Conservation (phyloP, 2,329 filamentous ascomycete genomes). For the Coniochaeta ligniaria region DNA sequence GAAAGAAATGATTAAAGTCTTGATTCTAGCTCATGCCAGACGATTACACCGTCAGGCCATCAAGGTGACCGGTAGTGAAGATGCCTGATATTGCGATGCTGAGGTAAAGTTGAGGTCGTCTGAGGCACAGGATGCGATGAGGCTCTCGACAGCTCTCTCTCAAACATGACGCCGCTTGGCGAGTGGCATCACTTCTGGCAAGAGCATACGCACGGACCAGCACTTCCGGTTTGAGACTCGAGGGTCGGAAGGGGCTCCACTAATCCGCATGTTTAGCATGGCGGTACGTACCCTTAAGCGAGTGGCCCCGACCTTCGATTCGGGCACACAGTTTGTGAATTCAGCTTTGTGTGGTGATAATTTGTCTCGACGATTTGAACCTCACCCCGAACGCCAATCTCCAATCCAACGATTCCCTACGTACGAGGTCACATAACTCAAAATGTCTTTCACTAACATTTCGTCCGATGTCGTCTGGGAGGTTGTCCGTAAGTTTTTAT, state of each 20-base stretch:
- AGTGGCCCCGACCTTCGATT: neutral
- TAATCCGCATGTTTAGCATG: neutral
- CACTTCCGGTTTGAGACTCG: neutral
- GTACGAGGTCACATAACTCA: slow-evolving; percentile 27
- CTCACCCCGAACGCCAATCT: neutral
- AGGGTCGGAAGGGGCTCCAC: neutral
- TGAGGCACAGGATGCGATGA: neutral
- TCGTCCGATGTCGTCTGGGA: slow-evolving; percentile 93
- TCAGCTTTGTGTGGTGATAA: slow-evolving; percentile 1
- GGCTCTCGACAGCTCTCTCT: neutral
- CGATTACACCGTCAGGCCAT: neutral
- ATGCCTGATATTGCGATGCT: neutral
- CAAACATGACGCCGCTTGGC: neutral
- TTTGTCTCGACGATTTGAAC: neutral
- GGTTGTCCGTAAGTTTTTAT: slow-evolving; percentile 71
- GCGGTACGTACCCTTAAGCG: neutral
- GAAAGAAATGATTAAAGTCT: slow-evolving; percentile 5
- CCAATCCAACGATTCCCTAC: slow-evolving; percentile 10
- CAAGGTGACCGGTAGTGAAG: neutral
- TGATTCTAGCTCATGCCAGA: slow-evolving; percentile 2
- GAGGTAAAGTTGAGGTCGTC: neutral
- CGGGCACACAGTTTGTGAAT: slow-evolving; percentile 1
- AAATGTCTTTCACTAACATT: slow-evolving; percentile 63
- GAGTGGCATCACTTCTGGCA: neutral
- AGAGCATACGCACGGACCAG: neutral